phyloP scores from a whole-genome alignment of 2,329 filamentous ascomycete species.

The Graphilbum ipis-grandicollis region DNA sequence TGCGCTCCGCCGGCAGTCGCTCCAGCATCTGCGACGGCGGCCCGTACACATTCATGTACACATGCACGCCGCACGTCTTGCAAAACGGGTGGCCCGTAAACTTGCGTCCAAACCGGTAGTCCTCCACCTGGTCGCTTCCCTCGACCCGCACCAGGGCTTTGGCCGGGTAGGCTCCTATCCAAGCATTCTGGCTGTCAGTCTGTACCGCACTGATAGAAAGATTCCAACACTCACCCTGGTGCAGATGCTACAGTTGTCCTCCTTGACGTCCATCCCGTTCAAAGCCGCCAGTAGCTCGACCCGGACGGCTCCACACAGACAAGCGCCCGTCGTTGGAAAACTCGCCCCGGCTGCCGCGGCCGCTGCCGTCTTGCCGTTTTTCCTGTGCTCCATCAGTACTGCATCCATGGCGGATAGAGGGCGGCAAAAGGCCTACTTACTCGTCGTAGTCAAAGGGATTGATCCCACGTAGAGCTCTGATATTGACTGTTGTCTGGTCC shows the following conservation, averaged over 20 bases:
- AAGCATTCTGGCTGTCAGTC: conserved; percentile 4
- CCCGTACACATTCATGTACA: conserved; percentile 7
- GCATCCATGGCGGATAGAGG: no score
- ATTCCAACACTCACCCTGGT: not conserved
- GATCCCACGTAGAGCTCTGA: conserved; percentile 1
- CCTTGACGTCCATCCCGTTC: conserved; percentile 2
- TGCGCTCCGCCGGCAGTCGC: conserved; percentile 1
- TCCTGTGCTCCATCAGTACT: no score
- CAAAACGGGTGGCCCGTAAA: conserved; percentile 8
- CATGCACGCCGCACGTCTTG: conserved; percentile 7
- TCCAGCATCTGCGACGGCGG: conserved; percentile 4
- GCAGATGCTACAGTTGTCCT: conserved; percentile 9
- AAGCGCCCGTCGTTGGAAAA: conserved; percentile 3
- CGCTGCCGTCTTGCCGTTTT: not conserved
- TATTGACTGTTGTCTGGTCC: conserved; percentile 1
- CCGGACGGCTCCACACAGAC: conserved; percentile 6
- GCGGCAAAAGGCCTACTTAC: no score
- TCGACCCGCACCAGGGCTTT: conserved; percentile 1
- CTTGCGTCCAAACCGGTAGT: conserved; percentile 6
- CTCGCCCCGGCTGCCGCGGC: no score
- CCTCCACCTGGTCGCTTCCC: conserved; percentile 2
- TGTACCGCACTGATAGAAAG: not conserved
- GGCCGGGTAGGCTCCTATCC: conserved; percentile 5
- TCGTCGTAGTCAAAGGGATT: conserved; percentile 5
- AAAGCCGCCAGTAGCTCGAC: conserved; percentile 4